Conservation (phyloP, 2,329 filamentous ascomycete species). For the Fusarium foetens region DNA sequence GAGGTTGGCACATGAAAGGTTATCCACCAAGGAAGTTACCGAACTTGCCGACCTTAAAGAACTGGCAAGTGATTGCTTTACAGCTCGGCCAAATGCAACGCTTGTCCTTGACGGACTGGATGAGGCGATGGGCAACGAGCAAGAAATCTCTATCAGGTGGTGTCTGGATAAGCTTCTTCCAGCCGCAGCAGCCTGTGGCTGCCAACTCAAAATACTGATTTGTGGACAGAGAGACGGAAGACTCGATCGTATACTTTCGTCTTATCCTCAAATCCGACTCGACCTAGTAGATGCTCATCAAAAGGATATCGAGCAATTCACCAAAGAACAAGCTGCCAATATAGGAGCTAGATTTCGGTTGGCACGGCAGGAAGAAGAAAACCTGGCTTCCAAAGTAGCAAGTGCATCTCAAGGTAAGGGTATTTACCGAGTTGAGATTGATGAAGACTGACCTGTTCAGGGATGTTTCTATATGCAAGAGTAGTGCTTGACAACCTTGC, state of each 20-base stretch:
- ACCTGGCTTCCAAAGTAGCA: fast-evolving
- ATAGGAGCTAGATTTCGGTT: fast-evolving
- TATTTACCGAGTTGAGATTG: neutral
- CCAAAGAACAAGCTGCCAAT: fast-evolving
- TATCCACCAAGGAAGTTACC: fast-evolving
- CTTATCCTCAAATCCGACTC: fast-evolving
- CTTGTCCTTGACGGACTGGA: neutral
- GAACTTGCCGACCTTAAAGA: fast-evolving
- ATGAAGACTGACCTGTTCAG: neutral
- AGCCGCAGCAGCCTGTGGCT: fast-evolving
- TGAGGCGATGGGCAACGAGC: fast-evolving
- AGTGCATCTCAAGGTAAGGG: neutral
- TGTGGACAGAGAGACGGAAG: neutral
- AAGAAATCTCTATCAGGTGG: fast-evolving
- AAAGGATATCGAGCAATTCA: fast-evolving
- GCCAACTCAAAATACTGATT: fast-evolving
- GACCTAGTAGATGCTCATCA: fast-evolving
- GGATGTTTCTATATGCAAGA: neutral
- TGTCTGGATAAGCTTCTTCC: fast-evolving
- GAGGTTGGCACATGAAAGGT: fast-evolving
- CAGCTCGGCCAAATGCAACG: fast-evolving
- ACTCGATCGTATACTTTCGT: fast-evolving
- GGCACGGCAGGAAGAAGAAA: fast-evolving
- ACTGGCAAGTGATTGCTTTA: fast-evolving
- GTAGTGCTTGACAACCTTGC: fast-evolving